Evolutionary conservation across 306 rosid genomes (phyloP), one percentile per base, ranked within the genome.

Genomic region (Castanopsis chinensis): DNA sequence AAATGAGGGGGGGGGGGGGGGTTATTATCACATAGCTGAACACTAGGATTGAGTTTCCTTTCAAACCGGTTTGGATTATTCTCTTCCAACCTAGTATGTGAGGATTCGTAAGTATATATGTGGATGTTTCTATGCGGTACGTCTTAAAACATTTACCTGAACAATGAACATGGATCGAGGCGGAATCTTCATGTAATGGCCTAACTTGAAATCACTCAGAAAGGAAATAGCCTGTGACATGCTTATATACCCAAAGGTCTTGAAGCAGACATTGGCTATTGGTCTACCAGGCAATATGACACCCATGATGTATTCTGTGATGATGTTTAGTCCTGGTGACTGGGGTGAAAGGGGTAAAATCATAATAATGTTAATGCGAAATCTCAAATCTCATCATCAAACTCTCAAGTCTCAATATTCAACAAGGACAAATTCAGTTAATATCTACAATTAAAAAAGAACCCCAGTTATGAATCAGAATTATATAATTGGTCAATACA

Each of bases 131-230:
- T 41, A 41, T 2, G 45, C 45, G 8, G 45, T 41, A 41, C 45
- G 7, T 41, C 8, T 41, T 41, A 23, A 28, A 59, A 13, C 6
- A 59, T 59, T 23, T 88, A 88, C 97, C 90, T 92, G 97, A 80
- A 88, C 93, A 49, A 91, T 78, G 81, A 92, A 92, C 97, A 92
- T 92, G 58, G 96, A 92, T 76, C 89, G 86, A 52, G 94, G 96
- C 27, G 97, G 96, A 82, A 92, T 92, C 92, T 92, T 92, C 96
- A 89, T 88, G 90, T 92, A 92, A 80, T 92, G 97, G 7, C 97
- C 97, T 13, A 92, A 91, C 88, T 92, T 90, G 88, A 92, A 92
- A 87, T 92, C 97, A 72, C 74, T 79, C 5, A 92, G 97, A 74
- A 92, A 92, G 81, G 97, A 91, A 51, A 92, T 92, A 25, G 97